These are phyloP conservation scores for Aspergillus indologenus DNA, from an alignment of 495 filamentous ascomycete genomes.

Conservation along the genomic window DNA sequence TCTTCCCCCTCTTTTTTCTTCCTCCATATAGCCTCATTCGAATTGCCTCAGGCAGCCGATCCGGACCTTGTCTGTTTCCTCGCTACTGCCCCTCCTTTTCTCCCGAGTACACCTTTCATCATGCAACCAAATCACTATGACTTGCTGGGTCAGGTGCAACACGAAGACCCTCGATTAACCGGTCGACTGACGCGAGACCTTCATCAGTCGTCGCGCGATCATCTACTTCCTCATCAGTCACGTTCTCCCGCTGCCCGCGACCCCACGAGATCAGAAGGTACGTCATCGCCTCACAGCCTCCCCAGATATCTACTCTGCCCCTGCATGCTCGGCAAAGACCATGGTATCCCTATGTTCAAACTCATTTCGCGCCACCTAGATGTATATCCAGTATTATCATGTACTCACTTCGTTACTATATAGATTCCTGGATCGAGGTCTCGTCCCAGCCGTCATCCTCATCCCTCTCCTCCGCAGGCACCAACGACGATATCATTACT, in stretches of 20 bases:
- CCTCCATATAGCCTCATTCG: background rate
- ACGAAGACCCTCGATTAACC: constrained; percentile 34
- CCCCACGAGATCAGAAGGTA: constrained; percentile 50
- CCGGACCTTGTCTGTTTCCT: constrained; percentile 24
- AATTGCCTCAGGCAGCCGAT: background rate
- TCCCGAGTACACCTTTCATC: background rate
- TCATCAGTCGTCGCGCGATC: constrained; percentile 26
- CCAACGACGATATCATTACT: constrained; percentile 82
- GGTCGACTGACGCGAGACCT: constrained; percentile 42
- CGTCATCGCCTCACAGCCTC: constrained; percentile 23
- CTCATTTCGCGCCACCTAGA: constrained; percentile 1
- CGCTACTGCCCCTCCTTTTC: constrained; percentile 21
- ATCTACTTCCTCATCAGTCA: constrained; percentile 27
- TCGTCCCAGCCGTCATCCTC: constrained; percentile 91
- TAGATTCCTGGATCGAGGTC: constrained; percentile 97
- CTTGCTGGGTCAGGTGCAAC: constrained; percentile 42
- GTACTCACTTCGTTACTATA: constrained; percentile 53
- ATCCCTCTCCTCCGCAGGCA: constrained; percentile 70
- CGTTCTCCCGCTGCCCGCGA: constrained; percentile 33
- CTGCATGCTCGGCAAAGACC: constrained; percentile 21
- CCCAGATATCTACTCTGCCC: constrained; percentile 18
- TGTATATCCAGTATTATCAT: constrained; percentile 29
- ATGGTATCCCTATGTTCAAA: constrained; percentile 1
- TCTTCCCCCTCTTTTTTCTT: constrained; percentile 1
- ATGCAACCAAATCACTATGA: constrained; percentile 50